These are phyloP conservation scores for Colletotrichum chrysophilum DNA, from an alignment of 2,329 filamentous ascomycete genomes.

Conservation along the genomic window DNA sequence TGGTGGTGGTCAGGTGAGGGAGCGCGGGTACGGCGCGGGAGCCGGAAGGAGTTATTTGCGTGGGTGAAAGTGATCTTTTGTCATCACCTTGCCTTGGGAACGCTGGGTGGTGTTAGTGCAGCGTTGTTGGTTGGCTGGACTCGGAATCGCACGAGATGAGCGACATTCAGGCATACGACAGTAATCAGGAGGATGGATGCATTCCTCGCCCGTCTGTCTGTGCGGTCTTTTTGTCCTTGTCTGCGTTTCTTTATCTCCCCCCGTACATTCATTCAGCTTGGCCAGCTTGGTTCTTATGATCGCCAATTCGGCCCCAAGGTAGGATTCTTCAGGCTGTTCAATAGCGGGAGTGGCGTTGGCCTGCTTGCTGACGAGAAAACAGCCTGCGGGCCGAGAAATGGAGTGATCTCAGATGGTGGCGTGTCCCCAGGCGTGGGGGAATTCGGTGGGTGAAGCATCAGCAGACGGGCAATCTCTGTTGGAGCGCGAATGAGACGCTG, in stretches of 20 bases:
- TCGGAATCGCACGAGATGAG: not conserved
- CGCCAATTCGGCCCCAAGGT: not conserved
- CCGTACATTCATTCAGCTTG: not conserved
- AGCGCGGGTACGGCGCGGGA: not conserved
- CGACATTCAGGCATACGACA: not conserved
- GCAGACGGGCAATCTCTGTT: not conserved
- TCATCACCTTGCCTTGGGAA: not conserved
- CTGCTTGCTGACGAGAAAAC: not conserved
- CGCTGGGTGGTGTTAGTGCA: not conserved
- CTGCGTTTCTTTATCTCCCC: not conserved
- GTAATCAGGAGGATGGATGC: not conserved
- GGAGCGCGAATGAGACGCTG: not conserved
- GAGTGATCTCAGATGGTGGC: not conserved
- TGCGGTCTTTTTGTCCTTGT: not conserved
- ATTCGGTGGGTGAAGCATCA: not conserved
- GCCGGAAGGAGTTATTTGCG: not conserved
- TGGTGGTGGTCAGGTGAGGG: not conserved
- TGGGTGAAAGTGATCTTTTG: not conserved
- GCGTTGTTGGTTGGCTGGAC: not conserved
- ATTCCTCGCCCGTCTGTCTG: not conserved
- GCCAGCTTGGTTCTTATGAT: not conserved
- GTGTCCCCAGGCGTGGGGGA: not conserved
- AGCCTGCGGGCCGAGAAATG: not conserved
- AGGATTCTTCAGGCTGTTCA: not conserved
- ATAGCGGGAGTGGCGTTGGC: not conserved